Evolutionary conservation across 306 rosid genomes (phyloP).

Genomic region (Castanospermum australe): DNA sequence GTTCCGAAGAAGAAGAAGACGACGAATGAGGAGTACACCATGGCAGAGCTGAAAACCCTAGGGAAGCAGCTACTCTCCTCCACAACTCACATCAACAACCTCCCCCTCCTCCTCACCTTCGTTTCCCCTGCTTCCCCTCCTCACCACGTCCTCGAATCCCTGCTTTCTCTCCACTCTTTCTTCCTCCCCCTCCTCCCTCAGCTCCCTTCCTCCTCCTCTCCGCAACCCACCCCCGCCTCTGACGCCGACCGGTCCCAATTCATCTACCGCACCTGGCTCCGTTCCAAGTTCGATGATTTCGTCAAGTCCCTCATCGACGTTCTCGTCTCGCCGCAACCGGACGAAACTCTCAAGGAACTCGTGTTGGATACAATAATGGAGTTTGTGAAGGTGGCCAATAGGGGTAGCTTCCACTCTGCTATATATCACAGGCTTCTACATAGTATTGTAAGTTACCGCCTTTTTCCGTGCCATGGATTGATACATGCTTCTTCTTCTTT

Average conservation of each 20-base stretch:
- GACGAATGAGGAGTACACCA: constrained; percentile 33
- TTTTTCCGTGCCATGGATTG: background rate
- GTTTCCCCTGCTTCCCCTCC: constrained; percentile 77
- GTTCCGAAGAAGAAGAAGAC: constrained; percentile 22
- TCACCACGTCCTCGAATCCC: constrained; percentile 64
- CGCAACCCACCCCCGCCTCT: constrained; percentile 20
- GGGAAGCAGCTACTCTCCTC: constrained; percentile 79
- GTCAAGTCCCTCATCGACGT: constrained; percentile 56
- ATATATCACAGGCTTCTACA: constrained; percentile 63
- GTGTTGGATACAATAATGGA: constrained; percentile 86
- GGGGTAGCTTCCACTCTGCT: constrained; percentile 75
- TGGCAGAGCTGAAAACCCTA: constrained; percentile 70
- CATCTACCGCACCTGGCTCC: constrained; percentile 77
- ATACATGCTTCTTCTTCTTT: background rate
- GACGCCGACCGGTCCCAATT: constrained; percentile 51
- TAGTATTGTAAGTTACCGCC: constrained; percentile 56
- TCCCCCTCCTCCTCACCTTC: constrained; percentile 67
- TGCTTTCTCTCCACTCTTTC: constrained; percentile 82
- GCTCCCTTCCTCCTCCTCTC: constrained; percentile 54
- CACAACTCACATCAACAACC: constrained; percentile 76
- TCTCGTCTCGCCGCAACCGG: constrained; percentile 47
- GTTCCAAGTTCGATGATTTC: constrained; percentile 80
- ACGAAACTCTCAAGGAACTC: constrained; percentile 68
- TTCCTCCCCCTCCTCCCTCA: constrained; percentile 62
- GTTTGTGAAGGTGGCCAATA: constrained; percentile 71